Evolutionary conservation across 352 stramenopile species (phyloP).

Genomic region (Phytophthora kernoviae): DNA sequence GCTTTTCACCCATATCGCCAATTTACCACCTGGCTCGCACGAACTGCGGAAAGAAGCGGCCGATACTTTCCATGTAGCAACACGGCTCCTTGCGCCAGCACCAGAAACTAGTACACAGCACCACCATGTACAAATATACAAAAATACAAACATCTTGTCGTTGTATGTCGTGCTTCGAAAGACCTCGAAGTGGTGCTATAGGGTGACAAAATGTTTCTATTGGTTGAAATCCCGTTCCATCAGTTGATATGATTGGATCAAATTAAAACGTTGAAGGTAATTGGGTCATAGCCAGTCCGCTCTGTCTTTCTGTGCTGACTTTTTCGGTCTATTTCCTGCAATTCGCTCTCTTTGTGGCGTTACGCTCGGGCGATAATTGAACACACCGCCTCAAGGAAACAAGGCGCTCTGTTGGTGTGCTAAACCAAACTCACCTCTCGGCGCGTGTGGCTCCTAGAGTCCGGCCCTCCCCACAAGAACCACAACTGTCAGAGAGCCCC

Average conservation of each 20-base stretch:
- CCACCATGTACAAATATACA: too few species aligned
- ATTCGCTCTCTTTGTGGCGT: not conserved
- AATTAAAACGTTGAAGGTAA: not conserved
- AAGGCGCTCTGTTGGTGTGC: not conserved
- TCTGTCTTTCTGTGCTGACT: slow-evolving; percentile 33
- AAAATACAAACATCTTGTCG: too few species aligned
- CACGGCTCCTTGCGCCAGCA: too few species aligned
- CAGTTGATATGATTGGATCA: not conserved
- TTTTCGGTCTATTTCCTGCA: slow-evolving; percentile 21
- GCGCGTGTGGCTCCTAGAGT: slow-evolving; percentile 4
- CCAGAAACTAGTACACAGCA: too few species aligned
- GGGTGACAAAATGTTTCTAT: too few species aligned
- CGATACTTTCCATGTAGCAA: too few species aligned
- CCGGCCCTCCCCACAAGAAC: slow-evolving; percentile 1
- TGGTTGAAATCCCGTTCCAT: too few species aligned
- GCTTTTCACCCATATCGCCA: too few species aligned
- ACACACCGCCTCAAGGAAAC: slow-evolving; percentile 15
- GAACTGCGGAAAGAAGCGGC: too few species aligned
- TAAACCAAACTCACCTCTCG: slow-evolving; percentile 19
- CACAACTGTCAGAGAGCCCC: slow-evolving; percentile 1
- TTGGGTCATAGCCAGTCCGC: slow-evolving; percentile 1
- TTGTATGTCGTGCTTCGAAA: too few species aligned
- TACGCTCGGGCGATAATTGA: slow-evolving; percentile 27
- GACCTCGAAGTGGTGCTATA: too few species aligned
- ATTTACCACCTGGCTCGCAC: too few species aligned